These are phyloP conservation scores for Boletus insuetus DNA, from an alignment of 768 basidiomycete genomes.

Conservation along the genomic window DNA sequence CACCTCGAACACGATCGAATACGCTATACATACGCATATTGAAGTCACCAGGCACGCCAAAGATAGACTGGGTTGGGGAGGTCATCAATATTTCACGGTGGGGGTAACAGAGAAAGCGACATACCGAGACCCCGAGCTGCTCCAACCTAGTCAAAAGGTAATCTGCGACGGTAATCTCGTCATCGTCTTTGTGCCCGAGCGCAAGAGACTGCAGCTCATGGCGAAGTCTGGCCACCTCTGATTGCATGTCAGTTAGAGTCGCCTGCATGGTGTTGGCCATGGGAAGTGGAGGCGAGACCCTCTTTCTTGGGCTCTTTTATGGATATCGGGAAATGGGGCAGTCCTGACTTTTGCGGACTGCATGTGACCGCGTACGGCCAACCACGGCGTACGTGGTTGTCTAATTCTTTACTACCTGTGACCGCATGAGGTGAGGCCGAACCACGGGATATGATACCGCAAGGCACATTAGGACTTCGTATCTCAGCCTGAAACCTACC, in stretches of 20 bases:
- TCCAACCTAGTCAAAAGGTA: constrained; percentile 63
- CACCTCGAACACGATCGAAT: not conserved
- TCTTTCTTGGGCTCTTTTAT: no score
- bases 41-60: constrained; percentile 85
- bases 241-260: constrained; percentile 31
- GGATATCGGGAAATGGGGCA: no score
- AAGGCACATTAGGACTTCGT: no score
- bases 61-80: constrained; percentile 54
- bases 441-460: no score
- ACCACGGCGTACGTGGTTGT: no score
- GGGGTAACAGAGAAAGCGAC: constrained; percentile 7
- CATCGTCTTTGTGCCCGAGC: constrained; percentile 28
- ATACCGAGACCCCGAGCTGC: constrained; percentile 64
- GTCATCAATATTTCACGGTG: not conserved
- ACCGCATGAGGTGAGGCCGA: no score
- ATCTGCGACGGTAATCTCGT: constrained; percentile 51
- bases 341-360: no score
- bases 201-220: constrained; percentile 45
- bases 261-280: constrained; percentile 11
- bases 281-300: not conserved
- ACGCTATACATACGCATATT: constrained; percentile 51
- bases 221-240: constrained; percentile 47
- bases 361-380: no score
- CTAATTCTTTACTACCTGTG: no score
- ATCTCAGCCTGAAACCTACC: no score